These are phyloP conservation scores for Moelleriella libera DNA, from an alignment of 2,329 filamentous ascomycete genomes.

Conservation along the genomic window DNA sequence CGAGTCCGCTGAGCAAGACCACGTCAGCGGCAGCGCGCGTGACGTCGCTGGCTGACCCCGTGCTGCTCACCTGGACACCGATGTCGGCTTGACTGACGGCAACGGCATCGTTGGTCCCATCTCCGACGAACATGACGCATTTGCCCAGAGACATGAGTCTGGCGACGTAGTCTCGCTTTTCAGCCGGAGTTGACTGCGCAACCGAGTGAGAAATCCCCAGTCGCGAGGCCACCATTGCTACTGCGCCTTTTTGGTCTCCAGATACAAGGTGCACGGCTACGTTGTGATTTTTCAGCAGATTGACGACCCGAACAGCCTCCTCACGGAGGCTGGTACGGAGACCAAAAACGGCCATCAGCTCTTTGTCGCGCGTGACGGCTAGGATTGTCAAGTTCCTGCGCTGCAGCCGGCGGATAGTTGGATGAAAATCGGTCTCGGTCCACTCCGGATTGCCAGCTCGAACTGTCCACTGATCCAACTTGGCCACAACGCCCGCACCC, in stretches of 20 bases:
- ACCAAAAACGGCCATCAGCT: constrained; percentile 31
- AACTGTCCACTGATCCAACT: constrained; percentile 12
- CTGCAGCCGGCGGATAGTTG: constrained; percentile 8
- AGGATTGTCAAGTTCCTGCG: constrained; percentile 12
- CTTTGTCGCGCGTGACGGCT: constrained; percentile 10
- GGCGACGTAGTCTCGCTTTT: constrained; percentile 40
- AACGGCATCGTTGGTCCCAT: constrained; percentile 50
- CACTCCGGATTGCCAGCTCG: constrained; percentile 32
- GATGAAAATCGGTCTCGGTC: constrained; percentile 15
- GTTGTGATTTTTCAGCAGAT: constrained; percentile 26
- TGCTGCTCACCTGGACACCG: constrained; percentile 42
- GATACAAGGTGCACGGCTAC: constrained; percentile 40
- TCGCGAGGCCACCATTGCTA: constrained; percentile 31
- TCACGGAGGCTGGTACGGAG: constrained; percentile 22
- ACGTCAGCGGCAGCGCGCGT: constrained; percentile 42
- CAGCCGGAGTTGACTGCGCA: constrained; percentile 31
- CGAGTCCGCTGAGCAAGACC: constrained; percentile 37
- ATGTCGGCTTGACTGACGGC: constrained; percentile 46
- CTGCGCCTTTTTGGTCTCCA: constrained; percentile 37
- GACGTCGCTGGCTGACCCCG: constrained; percentile 30
- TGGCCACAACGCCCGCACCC: constrained; percentile 25
- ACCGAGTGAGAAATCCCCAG: constrained; percentile 23
- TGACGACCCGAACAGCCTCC: constrained; percentile 28
- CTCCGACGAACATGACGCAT: constrained; percentile 42
- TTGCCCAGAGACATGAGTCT: constrained; percentile 16